Conservation (phyloP, 2,329 filamentous ascomycete genomes). For the Aspergillus sergii region DNA sequence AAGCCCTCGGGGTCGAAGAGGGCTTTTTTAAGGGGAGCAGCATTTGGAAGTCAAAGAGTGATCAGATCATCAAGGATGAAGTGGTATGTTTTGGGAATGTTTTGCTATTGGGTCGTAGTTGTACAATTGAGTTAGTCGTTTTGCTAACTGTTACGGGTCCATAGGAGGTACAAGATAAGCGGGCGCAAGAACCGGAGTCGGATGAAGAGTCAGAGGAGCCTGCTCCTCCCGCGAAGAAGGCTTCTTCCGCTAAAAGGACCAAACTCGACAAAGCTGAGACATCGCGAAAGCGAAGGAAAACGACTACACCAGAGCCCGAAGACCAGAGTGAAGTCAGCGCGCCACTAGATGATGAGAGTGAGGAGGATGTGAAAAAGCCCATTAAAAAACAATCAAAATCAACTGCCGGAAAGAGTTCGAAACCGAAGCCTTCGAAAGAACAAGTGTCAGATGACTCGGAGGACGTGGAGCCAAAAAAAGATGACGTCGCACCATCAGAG, state of each 20-base stretch:
- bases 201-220: constrained; percentile 15
- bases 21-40: constrained; percentile 59
- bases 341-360: constrained; percentile 22
- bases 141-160: not conserved
- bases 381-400: constrained; percentile 15
- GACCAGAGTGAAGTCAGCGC: constrained; percentile 21
- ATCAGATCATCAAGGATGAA: constrained; percentile 56
- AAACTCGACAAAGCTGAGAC: constrained; percentile 24
- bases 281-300: constrained; percentile 40
- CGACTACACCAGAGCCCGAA: constrained; percentile 29
- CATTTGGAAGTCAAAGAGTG: constrained; percentile 59
- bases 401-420: constrained; percentile 9
- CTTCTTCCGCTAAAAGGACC: constrained; percentile 31
- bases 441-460: constrained; percentile 16
- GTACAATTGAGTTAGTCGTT: not conserved
- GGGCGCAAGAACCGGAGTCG: constrained; percentile 14
- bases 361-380: constrained; percentile 21
- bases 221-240: constrained; percentile 23
- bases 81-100: constrained; percentile 43
- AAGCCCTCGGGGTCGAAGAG: constrained; percentile 52
- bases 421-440: constrained; percentile 16
- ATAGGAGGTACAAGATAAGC: constrained; percentile 39
- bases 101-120: not conserved
- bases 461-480: constrained; percentile 14
- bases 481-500: constrained; percentile 21